Evolutionary conservation across 1,139 yeast genomes (phyloP), one percentile per base, ranked within the genome.

Genomic region (Barnettozyma hawaiiensis): DNA sequence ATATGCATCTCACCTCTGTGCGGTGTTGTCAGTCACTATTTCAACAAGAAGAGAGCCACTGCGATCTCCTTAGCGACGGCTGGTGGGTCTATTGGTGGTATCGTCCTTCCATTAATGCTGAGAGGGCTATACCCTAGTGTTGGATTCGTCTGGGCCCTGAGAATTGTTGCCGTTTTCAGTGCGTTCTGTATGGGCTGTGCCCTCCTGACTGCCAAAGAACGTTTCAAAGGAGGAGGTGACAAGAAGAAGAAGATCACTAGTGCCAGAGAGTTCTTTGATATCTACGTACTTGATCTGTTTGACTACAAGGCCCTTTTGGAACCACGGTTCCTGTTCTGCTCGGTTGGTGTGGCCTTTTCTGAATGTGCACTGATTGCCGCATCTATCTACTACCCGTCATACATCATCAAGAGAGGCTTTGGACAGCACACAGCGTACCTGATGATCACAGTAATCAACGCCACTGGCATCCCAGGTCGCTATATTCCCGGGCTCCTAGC

Each of bases 21-120:
- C 29, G 77, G 81, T 4, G 75, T 71, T 3, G 66, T 79, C 15
- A 73, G 78, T 4, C 85, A 80, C 53, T 81, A 82, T 74, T 81
- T 78, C 53, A 63, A 70, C 43, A 65, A 58, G 45, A 76, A 70
- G 45, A 62, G 87, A 44, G 87, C 81, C 2, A 61, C 73, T 49
- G 86, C 86, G 2, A 54, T 76, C 37, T 77, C 84, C 1, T 57
- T 78, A 5, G 82, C 81, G 1, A 73, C 81, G 10, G 73, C 74
- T 53, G 85, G 86, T 12, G 86, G 86, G 1, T 70, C 79, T 24
- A 57, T 79, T 5, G 89, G 89, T 16, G 85, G 85, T 37, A 71
- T 78, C 26, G 63, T 76, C 1, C 74, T 78, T 53, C 81, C 86
- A 1, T 59, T 80, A 20, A 66, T 78, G 71, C 65, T 80, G 45